Conservation (phyloP, 2,329 filamentous ascomycete species). For the Magnaporthiopsis incrustans region DNA sequence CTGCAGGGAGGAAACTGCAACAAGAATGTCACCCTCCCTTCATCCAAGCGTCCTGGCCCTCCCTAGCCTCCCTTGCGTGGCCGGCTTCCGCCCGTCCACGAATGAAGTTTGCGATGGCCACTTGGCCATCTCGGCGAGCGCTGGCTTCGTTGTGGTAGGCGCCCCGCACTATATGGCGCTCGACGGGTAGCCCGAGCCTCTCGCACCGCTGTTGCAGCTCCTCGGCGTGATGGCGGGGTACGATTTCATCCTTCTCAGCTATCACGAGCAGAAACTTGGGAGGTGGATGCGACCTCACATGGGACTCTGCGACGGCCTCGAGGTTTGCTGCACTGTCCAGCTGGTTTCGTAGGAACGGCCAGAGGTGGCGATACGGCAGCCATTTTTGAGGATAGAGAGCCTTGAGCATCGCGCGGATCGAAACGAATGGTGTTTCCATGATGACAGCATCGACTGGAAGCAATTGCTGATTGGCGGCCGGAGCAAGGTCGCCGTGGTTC, state of each 20-base stretch:
- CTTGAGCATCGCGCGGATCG: slow-evolving; percentile 60
- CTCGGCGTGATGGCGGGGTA: slow-evolving; percentile 42
- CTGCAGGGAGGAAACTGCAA: too few relatives aligned
- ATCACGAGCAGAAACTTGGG: slow-evolving; percentile 42
- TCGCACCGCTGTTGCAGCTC: slow-evolving; percentile 37
- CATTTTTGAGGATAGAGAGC: slow-evolving; percentile 71
- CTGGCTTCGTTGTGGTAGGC: slow-evolving; percentile 52
- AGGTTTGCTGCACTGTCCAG: slow-evolving; percentile 48
- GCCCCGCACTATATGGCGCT: slow-evolving; percentile 33
- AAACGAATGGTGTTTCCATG: slow-evolving; percentile 70
- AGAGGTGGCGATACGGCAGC: slow-evolving; percentile 69
- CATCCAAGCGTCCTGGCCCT: not conserved
- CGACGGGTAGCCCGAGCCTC: slow-evolving; percentile 37
- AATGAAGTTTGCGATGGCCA: slow-evolving; percentile 36
- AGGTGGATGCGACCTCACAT: slow-evolving; percentile 15
- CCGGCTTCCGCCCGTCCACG: not conserved
- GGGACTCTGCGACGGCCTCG: slow-evolving; percentile 26
- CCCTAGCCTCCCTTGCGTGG: not conserved
- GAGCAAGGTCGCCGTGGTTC: slow-evolving; percentile 27
- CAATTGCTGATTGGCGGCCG: not conserved
- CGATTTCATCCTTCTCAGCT: slow-evolving; percentile 51
- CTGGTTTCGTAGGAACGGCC: slow-evolving; percentile 63
- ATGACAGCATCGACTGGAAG: slow-evolving; percentile 41
- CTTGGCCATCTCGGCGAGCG: slow-evolving; percentile 35
- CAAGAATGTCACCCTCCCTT: not conserved